Base-by-base conservation (phyloP, 2,329 filamentous ascomycete species). In the Teratosphaeria pseudoeucalypti region DNA sequence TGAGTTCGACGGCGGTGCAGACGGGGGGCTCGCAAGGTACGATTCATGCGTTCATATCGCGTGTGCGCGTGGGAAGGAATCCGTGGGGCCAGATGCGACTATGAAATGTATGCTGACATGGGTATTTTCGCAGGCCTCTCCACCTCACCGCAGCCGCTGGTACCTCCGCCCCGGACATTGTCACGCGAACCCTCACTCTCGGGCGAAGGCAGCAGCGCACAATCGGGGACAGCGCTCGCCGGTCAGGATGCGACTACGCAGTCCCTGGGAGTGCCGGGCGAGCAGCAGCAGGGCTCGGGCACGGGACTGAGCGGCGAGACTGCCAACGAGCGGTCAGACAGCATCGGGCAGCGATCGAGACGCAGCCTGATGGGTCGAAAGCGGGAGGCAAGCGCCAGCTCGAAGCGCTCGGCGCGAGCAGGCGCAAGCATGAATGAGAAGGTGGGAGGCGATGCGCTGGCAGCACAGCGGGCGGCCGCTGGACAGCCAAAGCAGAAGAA, bases 351-450 rank as follows among this genome's bases (percentile, higher is more conserved):
- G 52, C 74, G 73, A 58, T 78, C 77, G 55, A 73, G 78, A 67
- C 74, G 77, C 58, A 79, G 77, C 66, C 71, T 78, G 56, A 72
- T 73, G 59, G 75, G 73, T 60, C 75, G 75, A 63, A 72, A 74
- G 63, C 73, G 77, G 63, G 75, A 77, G 43, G 73, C 70, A 10
- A 79, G 78, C 68, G 74, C 72, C 19, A 73, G 75, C 29, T 79
- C 77, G 70, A 77, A 76, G 67, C 75, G 73, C 61, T 77, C 74
- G 37, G 73, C 75, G 54, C 71, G 72, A 63, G 69, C 69, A 56
- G 67, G 68, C 47, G 58, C 63, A 14, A 66, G 71, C 47, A 66
- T 71, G 23, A 71, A 67, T 54, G 77, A 79, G 66, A 78, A 79
- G 66, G 65, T 67, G 6, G 64, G 72, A 29, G 69, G 70, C 49